Evolutionary conservation across 192 early-diverging fungal genomes (phyloP).

Genomic region (Pilaira anomala): DNA sequence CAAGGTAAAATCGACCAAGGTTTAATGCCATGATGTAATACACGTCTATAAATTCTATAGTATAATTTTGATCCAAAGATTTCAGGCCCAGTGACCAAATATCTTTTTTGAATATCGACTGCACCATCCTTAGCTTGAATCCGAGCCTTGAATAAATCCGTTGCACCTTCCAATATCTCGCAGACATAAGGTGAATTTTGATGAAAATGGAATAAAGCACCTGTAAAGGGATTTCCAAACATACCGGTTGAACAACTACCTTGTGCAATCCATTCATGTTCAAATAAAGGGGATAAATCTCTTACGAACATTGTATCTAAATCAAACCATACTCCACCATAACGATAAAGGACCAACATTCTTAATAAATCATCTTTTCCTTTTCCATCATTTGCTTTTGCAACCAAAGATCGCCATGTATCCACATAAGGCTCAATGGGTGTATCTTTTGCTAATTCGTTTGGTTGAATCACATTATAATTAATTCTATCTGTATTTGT

Average conservation of each 20-base stretch:
- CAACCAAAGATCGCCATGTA: slow-evolving; percentile 3
- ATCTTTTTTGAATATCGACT: slow-evolving; percentile 2
- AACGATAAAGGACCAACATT: slow-evolving; percentile 29
- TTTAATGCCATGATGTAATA: slow-evolving; percentile 35
- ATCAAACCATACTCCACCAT: slow-evolving; percentile 40
- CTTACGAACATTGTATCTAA: slow-evolving; percentile 28
- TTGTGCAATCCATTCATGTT: slow-evolving; percentile 41
- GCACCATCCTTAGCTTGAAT: slow-evolving; percentile 2
- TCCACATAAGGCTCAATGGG: slow-evolving; percentile 23
- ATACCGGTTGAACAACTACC: slow-evolving; percentile 30
- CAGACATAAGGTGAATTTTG: slow-evolving; percentile 44
- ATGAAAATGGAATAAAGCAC: slow-evolving; percentile 40
- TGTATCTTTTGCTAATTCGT: slow-evolving; percentile 9
- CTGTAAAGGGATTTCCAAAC: slow-evolving; percentile 40
- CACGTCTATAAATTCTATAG: slow-evolving; percentile 37
- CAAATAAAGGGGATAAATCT: slow-evolving; percentile 35
- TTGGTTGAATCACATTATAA: slow-evolving; percentile 3
- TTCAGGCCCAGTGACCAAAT: slow-evolving; percentile 38
- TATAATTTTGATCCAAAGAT: slow-evolving; percentile 41
- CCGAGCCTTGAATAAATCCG: slow-evolving; percentile 10
- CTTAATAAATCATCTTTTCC: slow-evolving; percentile 18
- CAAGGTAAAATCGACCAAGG: slow-evolving; percentile 43
- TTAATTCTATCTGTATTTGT: slow-evolving; percentile 8
- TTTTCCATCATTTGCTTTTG: background rate
- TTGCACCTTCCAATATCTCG: slow-evolving; percentile 33